Conservation (phyloP, 1,139 yeast genomes). For the Candida anutae region DNA sequence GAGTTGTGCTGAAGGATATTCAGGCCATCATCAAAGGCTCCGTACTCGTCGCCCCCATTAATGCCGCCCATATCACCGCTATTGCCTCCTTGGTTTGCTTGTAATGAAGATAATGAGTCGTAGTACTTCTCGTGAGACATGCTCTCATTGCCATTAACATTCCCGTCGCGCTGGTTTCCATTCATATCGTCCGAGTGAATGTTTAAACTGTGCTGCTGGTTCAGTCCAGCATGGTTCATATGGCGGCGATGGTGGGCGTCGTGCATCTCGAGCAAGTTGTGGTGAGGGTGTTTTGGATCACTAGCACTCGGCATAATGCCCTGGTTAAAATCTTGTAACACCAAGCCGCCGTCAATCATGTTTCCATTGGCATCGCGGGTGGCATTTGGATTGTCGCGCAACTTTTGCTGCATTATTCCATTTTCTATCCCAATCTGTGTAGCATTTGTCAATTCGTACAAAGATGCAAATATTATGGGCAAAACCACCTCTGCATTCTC, state of each 20-base stretch:
- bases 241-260: too few species aligned
- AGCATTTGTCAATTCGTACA: constrained; percentile 69
- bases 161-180: constrained; percentile 10
- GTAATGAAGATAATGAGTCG: constrained; percentile 34
- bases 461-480: constrained; percentile 85
- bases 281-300: constrained; percentile 13
- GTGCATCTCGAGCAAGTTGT: constrained; percentile 10
- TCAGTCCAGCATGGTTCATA: constrained; percentile 5
- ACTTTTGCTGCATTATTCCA: constrained; percentile 39
- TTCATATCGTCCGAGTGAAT: constrained; percentile 2
- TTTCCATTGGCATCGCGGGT: constrained; percentile 42
- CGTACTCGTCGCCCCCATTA: constrained; percentile 9
- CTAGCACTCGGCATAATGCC: constrained; percentile 13
- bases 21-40: constrained; percentile 10
- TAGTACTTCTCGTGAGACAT: constrained; percentile 41
- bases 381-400: constrained; percentile 32
- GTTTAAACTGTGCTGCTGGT: background rate
- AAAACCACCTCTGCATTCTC: constrained; percentile 87
- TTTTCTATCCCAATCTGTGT: constrained; percentile 44
- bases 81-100: constrained; percentile 16
- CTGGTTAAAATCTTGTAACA: constrained; percentile 17
- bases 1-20: constrained; percentile 28
- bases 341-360: constrained; percentile 33
- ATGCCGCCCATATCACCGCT: constrained; percentile 3
- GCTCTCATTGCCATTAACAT: constrained; percentile 13